Percentiles rank a stretch among this genome's conserved stretches.
Conservation (phyloP, 202 grass and related monocot genomes). For the Carex arenaria region DNA sequence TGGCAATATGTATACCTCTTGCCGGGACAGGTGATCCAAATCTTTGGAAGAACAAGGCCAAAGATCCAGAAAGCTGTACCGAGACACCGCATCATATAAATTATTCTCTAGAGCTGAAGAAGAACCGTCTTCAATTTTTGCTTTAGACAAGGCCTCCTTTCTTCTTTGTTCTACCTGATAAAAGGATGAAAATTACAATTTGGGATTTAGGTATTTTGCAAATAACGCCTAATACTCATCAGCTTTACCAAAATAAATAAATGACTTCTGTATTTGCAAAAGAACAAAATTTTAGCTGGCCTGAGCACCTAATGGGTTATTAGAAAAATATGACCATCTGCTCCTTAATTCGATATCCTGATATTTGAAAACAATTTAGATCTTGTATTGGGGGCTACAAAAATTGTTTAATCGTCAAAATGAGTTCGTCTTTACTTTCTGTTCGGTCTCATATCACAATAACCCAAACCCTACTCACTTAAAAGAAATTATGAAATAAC, state of each 20-base stretch:
- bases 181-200: conserved; percentile 12
- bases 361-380: background rate
- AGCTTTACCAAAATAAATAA: background rate
- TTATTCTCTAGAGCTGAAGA: conserved; percentile 60
- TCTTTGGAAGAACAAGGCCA: conserved; percentile 97
- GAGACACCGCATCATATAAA: conserved; percentile 70
- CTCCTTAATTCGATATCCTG: background rate
- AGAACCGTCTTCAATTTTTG: conserved; percentile 42
- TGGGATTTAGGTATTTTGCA: background rate
- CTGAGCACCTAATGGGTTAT: background rate
- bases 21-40: conserved; percentile 84
- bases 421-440: background rate
- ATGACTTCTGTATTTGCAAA: background rate
- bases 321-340: background rate
- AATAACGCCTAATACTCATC: background rate
- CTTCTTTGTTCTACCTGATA: conserved; percentile 87
- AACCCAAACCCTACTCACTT: background rate
- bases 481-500: conserved; percentile 1
- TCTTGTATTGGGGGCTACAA: background rate
- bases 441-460: background rate
- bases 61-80: conserved; percentile 90
- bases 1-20: conserved; percentile 51
- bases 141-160: conserved; percentile 78
- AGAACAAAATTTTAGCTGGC: background rate
- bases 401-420: background rate